phyloP scores from a whole-genome alignment of 805 yeast genomes.

The Lipomyces yamanashiensis region DNA sequence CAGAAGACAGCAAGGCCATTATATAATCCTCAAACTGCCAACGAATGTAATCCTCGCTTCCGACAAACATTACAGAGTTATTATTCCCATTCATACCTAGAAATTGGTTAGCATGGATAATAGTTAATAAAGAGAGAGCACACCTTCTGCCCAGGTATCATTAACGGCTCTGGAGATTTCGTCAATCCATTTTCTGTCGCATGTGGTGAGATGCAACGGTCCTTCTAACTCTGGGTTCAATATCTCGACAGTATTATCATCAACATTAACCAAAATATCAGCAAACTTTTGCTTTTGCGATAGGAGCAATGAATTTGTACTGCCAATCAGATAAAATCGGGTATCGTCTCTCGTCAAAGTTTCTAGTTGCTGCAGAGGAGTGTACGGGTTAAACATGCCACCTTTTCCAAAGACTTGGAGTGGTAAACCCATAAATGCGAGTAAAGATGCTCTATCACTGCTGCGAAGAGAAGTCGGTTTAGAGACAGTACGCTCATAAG shows the following conservation, averaged over 20 bases:
- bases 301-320: conserved; percentile 80
- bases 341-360: conserved; percentile 64
- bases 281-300: conserved; percentile 65
- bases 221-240: conserved; percentile 51
- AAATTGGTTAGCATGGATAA: neutral
- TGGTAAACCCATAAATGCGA: conserved; percentile 85
- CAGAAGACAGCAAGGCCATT: conserved; percentile 71
- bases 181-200: conserved; percentile 79
- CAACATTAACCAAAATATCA: conserved; percentile 69
- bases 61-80: conserved; percentile 57
- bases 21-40: conserved; percentile 89
- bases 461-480: conserved; percentile 73
- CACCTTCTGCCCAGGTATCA: conserved; percentile 48
- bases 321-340: conserved; percentile 74
- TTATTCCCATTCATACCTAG: conserved; percentile 49
- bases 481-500: conserved; percentile 55
- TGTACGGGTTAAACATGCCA: conserved; percentile 87
- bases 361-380: conserved; percentile 90
- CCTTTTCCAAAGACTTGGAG: conserved; percentile 83
- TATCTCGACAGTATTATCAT: conserved; percentile 52
- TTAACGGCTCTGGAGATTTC: conserved; percentile 57
- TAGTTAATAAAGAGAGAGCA: neutral
- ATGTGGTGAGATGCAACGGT: conserved; percentile 54
- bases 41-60: conserved; percentile 87
- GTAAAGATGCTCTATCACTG: conserved; percentile 75